Evolutionary conservation across 2,329 filamentous ascomycete species (phyloP), one percentile per base, ranked within the genome.

Genomic region (Xylaria arbuscula): DNA sequence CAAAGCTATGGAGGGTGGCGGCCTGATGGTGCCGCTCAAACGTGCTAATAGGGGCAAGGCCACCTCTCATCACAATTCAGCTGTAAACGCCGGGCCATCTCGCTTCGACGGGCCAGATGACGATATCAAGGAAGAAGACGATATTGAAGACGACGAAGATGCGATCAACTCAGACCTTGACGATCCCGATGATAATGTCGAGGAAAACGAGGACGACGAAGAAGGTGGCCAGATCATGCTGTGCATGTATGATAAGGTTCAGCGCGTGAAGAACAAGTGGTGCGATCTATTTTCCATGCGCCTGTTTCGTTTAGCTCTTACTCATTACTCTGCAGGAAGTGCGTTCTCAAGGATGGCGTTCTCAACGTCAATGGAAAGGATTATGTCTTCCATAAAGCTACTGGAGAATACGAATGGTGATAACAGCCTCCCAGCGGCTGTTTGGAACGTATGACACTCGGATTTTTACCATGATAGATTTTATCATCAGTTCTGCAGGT

Each of bases 211-310:
- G 40, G 94, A 96, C 59, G 93, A 94, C 15, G 93, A 97, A 68
- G 94, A 97, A 51, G 88, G 90, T 42, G 90, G 91, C 1, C 92
- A 97, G 74, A 94, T 97, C 78, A 98, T 99, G 93, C 90, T 99
- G 48, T 99, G 96, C 84, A 98, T 97, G 79, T 99, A 99, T 79
- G 96, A 99, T 84, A 99, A 99, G 84, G 96, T 99, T 10, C 95
- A 98, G 82, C 88, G 96, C 56, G 96, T 98, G 76, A 99, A 99
- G 90, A 99, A 98, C 84, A 99, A 96, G 88, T 96, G 93, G 93
- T 90, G 79, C 60, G 86, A 81, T 54, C 60, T 51, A 15, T 32
- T 28, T 51, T 28, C 32, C 24, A 9, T 54, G 34, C 28, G 17
- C 48, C 36, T 34, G 64, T 53, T 75, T 77, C 1, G 6, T 51